Evolutionary conservation across 257 asterid genomes (phyloP).

Genomic region (Solanum chaucha): DNA sequence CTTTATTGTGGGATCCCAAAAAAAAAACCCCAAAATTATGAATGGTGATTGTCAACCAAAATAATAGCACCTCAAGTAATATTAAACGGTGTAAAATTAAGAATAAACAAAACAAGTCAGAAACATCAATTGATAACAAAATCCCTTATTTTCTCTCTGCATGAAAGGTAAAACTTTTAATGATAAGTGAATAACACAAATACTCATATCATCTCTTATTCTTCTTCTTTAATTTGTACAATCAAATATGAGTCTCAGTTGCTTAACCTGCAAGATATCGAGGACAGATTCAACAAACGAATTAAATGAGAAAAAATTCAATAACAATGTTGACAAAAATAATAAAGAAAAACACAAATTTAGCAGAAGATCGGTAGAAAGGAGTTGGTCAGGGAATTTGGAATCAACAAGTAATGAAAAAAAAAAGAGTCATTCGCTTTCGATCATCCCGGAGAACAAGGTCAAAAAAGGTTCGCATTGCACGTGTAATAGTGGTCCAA

Average conservation of each 20-base stretch:
- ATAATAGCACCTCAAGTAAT: background rate
- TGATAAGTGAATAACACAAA: background rate
- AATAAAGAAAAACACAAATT: slow-evolving; percentile 3
- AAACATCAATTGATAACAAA: background rate
- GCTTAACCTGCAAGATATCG: slow-evolving; percentile 8
- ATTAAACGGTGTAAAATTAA: background rate
- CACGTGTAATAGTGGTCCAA: background rate
- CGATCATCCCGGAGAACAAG: background rate
- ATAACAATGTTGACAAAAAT: background rate
- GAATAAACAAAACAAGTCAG: background rate
- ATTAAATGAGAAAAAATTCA: background rate
- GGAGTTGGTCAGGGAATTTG: slow-evolving; percentile 38
- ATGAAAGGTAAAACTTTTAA: background rate
- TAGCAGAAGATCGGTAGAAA: slow-evolving; percentile 8
- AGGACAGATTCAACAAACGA: slow-evolving; percentile 9
- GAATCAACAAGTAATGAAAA: background rate
- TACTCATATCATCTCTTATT: background rate
- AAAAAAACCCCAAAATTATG: background rate
- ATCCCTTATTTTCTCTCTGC: background rate
- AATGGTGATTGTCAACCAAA: background rate
- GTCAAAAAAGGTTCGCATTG: background rate
- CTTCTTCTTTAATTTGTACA: background rate
- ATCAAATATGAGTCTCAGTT: slow-evolving; percentile 9
- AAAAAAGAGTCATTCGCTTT: slow-evolving; percentile 3
- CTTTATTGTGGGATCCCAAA: background rate